Evolutionary conservation across 176 grass and related monocot species (phyloP).

Genomic region (Avena insularis): DNA sequence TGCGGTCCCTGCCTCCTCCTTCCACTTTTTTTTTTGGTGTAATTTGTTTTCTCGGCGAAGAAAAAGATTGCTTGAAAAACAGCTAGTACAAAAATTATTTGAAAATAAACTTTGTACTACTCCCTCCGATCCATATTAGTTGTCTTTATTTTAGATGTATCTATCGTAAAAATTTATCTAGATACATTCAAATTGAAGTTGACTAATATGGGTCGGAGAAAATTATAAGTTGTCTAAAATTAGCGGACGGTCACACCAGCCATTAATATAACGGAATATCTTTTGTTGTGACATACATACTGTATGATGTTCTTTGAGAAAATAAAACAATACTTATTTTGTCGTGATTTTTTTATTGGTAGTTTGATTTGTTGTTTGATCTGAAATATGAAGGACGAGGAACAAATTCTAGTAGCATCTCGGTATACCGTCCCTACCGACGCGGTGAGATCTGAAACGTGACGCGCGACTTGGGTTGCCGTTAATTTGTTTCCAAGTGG

Average conservation of each 20-base stretch:
- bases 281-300: too few species aligned
- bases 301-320: too few species aligned
- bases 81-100: background rate
- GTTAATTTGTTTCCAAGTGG: constrained; percentile 12
- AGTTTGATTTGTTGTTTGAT: background rate
- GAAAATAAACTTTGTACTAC: background rate
- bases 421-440: background rate
- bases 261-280: too few species aligned
- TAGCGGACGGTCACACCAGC: background rate
- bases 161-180: too few species aligned
- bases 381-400: background rate
- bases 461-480: background rate
- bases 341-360: too few species aligned
- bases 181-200: too few species aligned
- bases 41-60: background rate
- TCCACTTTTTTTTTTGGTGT: background rate
- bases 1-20: constrained; percentile 26
- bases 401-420: background rate
- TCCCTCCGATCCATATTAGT: too few species aligned
- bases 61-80: background rate
- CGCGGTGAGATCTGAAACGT: constrained; percentile 32
- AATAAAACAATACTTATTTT: too few species aligned
- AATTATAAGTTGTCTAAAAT: background rate
- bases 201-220: too few species aligned
- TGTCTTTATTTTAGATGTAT: too few species aligned